Percentiles rank a stretch among this genome's conserved stretches.
Evolutionary conservation across 2,329 filamentous ascomycete species (phyloP).

Genomic region (Colletotrichum tofieldiae): DNA sequence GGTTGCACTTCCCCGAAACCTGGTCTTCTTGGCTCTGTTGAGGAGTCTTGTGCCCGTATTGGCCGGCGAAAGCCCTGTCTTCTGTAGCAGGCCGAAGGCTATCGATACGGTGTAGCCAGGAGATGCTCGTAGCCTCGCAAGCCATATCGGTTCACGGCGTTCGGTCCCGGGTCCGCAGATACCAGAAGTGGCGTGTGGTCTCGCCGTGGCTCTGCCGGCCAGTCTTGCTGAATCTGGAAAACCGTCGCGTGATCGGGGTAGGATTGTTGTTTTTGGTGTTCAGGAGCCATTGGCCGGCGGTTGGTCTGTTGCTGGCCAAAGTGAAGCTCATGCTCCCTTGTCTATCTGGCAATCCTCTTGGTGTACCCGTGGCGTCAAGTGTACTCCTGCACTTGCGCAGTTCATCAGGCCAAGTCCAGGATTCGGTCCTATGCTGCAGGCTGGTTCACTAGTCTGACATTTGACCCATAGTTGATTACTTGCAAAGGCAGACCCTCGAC

Average conservation of each 20-base stretch:
- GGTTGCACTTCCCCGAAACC: constrained; percentile 6
- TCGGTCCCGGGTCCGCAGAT: neutral
- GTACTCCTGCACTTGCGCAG: neutral
- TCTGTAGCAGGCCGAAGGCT: neutral
- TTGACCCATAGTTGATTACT: neutral
- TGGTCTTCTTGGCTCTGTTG: neutral
- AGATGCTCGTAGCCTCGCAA: neutral
- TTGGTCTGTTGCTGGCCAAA: neutral
- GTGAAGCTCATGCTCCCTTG: neutral
- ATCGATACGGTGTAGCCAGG: neutral
- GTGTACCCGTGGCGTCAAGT: neutral
- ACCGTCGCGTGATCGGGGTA: neutral
- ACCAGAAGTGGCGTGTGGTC: too few species aligned
- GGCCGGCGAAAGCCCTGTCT: neutral
- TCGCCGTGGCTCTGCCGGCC: neutral
- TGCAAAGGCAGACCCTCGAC: neutral
- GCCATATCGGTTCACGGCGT: neutral
- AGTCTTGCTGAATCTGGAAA: neutral
- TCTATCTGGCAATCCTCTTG: neutral
- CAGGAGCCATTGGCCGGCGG: too few species aligned
- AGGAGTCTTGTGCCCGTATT: neutral
- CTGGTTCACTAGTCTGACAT: neutral
- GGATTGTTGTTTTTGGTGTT: neutral
- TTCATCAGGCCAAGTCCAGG: neutral
- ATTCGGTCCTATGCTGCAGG: neutral